Conservation (phyloP, 1,139 yeast species). For the Pichia sp. region DNA sequence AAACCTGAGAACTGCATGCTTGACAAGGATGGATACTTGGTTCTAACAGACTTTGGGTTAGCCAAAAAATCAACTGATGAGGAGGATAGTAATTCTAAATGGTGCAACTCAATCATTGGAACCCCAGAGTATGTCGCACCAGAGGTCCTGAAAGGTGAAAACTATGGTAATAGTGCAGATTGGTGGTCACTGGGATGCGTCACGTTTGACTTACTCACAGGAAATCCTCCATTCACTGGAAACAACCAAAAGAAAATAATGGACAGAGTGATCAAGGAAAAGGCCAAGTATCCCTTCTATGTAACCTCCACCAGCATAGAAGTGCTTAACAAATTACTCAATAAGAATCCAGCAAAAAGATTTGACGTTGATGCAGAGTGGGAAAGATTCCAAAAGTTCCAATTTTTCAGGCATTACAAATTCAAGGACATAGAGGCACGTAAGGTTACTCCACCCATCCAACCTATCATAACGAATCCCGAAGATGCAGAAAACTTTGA, state of each 20-base stretch:
- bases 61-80: conserved; percentile 51
- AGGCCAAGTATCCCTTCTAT: conserved; percentile 74
- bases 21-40: conserved; percentile 71
- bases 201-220: conserved; percentile 78
- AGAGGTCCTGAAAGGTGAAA: conserved; percentile 76
- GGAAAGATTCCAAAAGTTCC: conserved; percentile 52
- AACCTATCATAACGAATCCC: conserved; percentile 81
- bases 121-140: conserved; percentile 98
- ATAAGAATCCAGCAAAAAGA: conserved; percentile 69
- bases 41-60: conserved; percentile 86
- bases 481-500: conserved; percentile 87
- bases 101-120: conserved; percentile 74
- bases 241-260: conserved; percentile 74
- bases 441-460: conserved; percentile 64
- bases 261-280: conserved; percentile 72
- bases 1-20: conserved; percentile 92
- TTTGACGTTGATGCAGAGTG: conserved; percentile 58
- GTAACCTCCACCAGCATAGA: conserved; percentile 83
- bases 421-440: conserved; percentile 62
- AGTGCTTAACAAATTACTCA: conserved; percentile 60
- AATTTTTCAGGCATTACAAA: conserved; percentile 71
- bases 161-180: conserved; percentile 84
- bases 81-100: conserved; percentile 21
- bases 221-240: conserved; percentile 93
- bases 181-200: conserved; percentile 98